phyloP scores from a whole-genome alignment of 345 rosid species.

The Eucalyptus virginea region DNA sequence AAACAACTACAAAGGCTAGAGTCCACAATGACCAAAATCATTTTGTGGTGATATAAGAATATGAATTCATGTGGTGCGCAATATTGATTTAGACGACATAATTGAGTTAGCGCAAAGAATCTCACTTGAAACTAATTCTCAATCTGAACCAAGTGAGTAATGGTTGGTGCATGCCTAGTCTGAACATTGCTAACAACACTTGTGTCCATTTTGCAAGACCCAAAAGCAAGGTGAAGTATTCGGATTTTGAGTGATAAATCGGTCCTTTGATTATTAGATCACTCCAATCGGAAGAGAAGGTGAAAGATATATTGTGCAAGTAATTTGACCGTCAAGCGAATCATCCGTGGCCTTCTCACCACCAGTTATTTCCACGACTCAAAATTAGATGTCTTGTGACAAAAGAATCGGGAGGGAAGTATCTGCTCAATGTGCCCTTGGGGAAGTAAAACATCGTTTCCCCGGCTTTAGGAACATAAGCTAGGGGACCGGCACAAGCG shows the following conservation, averaged over 20 bases:
- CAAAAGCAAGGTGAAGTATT: background rate
- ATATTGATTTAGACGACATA: background rate
- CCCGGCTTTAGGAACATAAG: constrained; percentile 26
- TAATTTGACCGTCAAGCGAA: background rate
- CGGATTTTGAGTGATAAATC: background rate
- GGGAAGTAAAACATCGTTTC: constrained; percentile 44
- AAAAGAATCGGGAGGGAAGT: background rate
- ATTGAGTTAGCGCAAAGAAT: background rate
- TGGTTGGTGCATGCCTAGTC: background rate
- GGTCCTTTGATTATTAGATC: background rate
- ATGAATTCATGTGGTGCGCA: background rate
- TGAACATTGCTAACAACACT: background rate
- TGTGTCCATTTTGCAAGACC: background rate
- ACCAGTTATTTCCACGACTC: background rate
- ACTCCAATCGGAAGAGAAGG: background rate
- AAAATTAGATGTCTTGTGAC: background rate
- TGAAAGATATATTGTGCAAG: background rate
- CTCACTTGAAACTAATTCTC: background rate
- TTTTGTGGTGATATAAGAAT: background rate
- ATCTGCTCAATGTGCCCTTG: constrained; percentile 60
- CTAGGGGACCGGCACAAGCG: constrained; percentile 35
- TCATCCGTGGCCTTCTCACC: background rate
- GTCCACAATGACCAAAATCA: background rate
- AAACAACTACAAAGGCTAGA: background rate
- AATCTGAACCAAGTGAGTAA: background rate